phyloP scores from a whole-genome alignment of 2,329 filamentous ascomycete species.

The Erysiphe pulchra region DNA sequence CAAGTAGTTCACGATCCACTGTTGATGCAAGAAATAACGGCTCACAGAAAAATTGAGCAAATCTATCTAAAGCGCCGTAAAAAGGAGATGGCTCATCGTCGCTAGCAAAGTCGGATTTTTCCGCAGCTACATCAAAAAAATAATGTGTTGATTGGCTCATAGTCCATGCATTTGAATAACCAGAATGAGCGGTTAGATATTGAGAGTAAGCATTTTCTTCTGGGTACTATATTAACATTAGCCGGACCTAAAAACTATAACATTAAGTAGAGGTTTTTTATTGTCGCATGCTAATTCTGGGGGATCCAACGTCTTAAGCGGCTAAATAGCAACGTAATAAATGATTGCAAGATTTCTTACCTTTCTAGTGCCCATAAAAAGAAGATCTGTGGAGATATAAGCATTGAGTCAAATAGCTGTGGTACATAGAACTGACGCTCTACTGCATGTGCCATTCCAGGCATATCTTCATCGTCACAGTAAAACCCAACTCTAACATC shows the following conservation, averaged over 20 bases:
- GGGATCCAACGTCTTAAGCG: no score
- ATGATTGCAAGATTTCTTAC: slow-evolving; percentile 14
- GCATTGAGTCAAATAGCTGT: neutral
- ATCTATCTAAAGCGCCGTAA: slow-evolving; percentile 46
- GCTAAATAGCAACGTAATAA: no score
- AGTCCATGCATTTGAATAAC: slow-evolving; percentile 86
- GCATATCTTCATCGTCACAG: slow-evolving; percentile 74
- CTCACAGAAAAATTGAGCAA: slow-evolving; percentile 50
- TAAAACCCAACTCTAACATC: slow-evolving; percentile 94
- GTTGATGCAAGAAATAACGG: slow-evolving; percentile 46
- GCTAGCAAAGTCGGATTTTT: slow-evolving; percentile 40
- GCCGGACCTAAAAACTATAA: neutral
- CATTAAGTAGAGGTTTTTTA: no score
- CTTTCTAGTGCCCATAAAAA: slow-evolving; percentile 98
- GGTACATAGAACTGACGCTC: slow-evolving; percentile 1
- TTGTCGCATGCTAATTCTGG: no score
- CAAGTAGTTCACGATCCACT: slow-evolving; percentile 42
- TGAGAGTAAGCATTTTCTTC: slow-evolving; percentile 88
- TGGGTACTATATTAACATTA: slow-evolving; percentile 35
- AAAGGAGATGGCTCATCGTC: slow-evolving; percentile 34
- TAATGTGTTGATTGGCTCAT: slow-evolving; percentile 88
- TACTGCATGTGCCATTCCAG: slow-evolving; percentile 68
- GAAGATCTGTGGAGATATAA: slow-evolving; percentile 21
- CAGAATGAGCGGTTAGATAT: slow-evolving; percentile 74
- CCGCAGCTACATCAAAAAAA: slow-evolving; percentile 83